These are phyloP conservation scores for Leccinum barrowsii DNA, from an alignment of 768 basidiomycete species.

Conservation along the genomic window DNA sequence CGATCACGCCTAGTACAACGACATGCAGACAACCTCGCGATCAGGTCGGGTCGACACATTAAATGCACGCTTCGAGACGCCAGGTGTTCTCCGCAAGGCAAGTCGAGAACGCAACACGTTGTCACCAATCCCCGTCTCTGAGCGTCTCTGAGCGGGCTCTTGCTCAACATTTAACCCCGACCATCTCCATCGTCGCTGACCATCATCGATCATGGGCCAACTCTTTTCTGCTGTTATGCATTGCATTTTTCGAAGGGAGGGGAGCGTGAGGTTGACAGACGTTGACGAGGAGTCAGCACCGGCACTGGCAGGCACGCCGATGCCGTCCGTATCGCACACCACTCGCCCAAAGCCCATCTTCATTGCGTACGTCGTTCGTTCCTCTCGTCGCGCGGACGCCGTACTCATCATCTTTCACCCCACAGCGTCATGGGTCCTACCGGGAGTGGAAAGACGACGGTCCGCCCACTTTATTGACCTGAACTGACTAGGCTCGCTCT, in stretches of 20 bases:
- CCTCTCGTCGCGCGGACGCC: neutral
- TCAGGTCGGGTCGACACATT: neutral
- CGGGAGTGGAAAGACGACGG: conserved; percentile 32
- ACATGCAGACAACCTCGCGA: neutral
- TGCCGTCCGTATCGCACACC: neutral
- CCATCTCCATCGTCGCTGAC: conserved; percentile 11
- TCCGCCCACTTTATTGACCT: conserved; percentile 7
- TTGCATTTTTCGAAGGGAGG: conserved; percentile 9
- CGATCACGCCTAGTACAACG: neutral
- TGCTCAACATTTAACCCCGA: neutral
- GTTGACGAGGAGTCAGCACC: conserved; percentile 17
- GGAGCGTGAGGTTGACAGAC: conserved; percentile 13
- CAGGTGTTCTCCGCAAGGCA: conserved; percentile 6
- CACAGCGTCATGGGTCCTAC: conserved; percentile 30
- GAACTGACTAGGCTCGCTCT: neutral
- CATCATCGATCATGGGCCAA: conserved; percentile 20
- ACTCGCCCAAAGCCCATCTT: conserved; percentile 18
- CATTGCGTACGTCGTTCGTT: conserved; percentile 22
- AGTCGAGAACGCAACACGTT: neutral
- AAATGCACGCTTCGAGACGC: neutral
- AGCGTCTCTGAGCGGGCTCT: neutral
- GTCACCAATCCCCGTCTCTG: conserved; percentile 9
- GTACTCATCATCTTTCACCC: conserved; percentile 5
- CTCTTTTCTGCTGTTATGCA: conserved; percentile 1
- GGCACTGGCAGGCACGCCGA: neutral